Base-by-base conservation (phyloP, 2,329 filamentous ascomycete genomes). In the Aspergillus arachidicola region DNA sequence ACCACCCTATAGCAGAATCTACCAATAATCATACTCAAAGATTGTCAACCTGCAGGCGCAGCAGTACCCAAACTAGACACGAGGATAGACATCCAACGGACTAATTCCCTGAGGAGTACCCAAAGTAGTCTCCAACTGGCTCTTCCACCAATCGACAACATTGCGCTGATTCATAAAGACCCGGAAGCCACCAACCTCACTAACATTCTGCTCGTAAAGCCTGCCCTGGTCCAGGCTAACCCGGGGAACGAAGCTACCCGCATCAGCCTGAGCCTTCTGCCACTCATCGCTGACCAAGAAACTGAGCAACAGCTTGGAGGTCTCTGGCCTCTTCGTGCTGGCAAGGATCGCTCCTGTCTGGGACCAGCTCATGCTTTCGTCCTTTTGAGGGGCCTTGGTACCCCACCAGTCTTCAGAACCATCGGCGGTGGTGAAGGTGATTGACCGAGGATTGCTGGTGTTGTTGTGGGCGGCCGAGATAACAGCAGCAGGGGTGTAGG, bases 101-200 rank as follows among this genome's bases (percentile, higher is more conserved):
- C 43, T 46, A 6, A 4, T 3, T 12, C 54, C 55, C 41, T 57
- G 55, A 4, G 55, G 36, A 19, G 55, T 57, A n/a, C 55, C 55
- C 4, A 57, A 21, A n/a, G 26, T 28, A 12, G 55, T 57, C 26
- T 57, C 55, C 41, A 57, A 46, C 19, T 57, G 55, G 19, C 41
- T 26, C 19, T 46, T 57, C 55, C 55, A 57, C 55, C 55, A 57
- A 21, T 57, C 55, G 30, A 57, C 55, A 11, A n/a, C 11, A 28
- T 45, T 43, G 1, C 55, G 55, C 28, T 57, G 28, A 10, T 6
- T 30, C 55, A 57, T 57, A 3, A 28, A 57, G 7, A 43, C 43
- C n/a, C 43, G 43, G 43, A 46, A 46, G n/a, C 43, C 43, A 46
- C 43, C 43, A 23, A 46, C 43, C n/a, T 46, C 43, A 14, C 43